A percentile compares a stretch with the other conserved stretches of the same genome.
These are phyloP conservation scores for Diaporthe sp. DNA, from an alignment of 2,329 filamentous ascomycete species.

Conservation along the genomic window DNA sequence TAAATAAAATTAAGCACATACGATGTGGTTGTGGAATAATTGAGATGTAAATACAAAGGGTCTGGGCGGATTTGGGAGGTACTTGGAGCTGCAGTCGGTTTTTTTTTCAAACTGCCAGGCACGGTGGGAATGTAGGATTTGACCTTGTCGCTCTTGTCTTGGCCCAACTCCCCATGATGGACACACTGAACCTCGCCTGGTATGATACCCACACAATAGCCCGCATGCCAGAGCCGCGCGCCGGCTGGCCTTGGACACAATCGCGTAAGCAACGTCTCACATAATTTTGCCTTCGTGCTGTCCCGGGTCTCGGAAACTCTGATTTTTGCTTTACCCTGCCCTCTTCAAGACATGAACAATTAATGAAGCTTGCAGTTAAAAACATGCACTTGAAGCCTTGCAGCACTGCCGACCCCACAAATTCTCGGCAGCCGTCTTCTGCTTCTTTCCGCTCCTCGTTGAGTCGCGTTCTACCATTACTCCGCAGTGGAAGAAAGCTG, in stretches of 20 bases:
- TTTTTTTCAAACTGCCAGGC: no score
- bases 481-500: background rate
- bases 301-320: background rate
- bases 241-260: background rate
- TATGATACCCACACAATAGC: background rate
- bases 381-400: background rate
- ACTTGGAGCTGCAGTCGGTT: no score
- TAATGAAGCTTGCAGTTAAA: background rate
- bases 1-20: no score
- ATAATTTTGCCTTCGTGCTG: no score
- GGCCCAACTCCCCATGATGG: background rate
- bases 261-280: background rate
- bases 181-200: background rate
- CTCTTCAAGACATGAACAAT: background rate
- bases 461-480: background rate
- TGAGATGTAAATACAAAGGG: no score
- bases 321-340: background rate
- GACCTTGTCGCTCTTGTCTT: background rate
- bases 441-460: background rate
- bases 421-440: no score
- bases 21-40: no score
- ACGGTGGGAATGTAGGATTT: background rate
- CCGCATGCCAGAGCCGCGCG: background rate
- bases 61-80: no score
- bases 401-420: background rate